Percentiles rank a stretch among this genome's conserved stretches.
Conservation (phyloP, 345 rosid genomes). For the Dimocarpus longan region DNA sequence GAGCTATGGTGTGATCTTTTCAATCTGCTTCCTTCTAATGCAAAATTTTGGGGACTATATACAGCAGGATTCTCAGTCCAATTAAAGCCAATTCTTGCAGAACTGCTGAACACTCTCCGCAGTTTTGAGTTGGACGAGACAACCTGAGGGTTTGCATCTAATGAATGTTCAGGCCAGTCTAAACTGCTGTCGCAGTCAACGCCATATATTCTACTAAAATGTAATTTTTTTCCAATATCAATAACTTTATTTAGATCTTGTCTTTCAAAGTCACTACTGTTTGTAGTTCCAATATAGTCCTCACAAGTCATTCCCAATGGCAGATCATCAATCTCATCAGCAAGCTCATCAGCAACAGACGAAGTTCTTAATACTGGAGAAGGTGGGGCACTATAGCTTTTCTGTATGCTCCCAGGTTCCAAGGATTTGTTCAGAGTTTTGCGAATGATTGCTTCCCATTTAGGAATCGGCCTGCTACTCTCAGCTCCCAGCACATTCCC, state of each 20-base stretch:
- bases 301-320: conserved; percentile 47
- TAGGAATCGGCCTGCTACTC: conserved; percentile 77
- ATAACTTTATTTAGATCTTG: conserved; percentile 30
- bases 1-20: conserved; percentile 72
- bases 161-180: conserved; percentile 90
- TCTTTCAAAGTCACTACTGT: conserved; percentile 25
- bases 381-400: conserved; percentile 86
- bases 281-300: conserved; percentile 32
- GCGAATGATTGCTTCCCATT: conserved; percentile 92
- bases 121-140: conserved; percentile 61
- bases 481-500: conserved; percentile 97
- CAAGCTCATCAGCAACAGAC: conserved; percentile 70
- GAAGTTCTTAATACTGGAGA: conserved; percentile 82
- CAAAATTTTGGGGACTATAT: conserved; percentile 36
- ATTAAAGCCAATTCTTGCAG: conserved; percentile 63
- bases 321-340: conserved; percentile 47
- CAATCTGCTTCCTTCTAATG: conserved; percentile 43
- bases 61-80: conserved; percentile 39
- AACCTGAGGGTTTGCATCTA: conserved; percentile 69
- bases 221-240: conserved; percentile 39
- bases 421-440: conserved; percentile 78
- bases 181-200: conserved; percentile 36
- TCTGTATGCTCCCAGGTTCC: conserved; percentile 53
- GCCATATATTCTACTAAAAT: conserved; percentile 49
- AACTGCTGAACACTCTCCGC: conserved; percentile 72